Evolutionary conservation across 2,329 filamentous ascomycete species (phyloP).

Genomic region (Ceratocystis ficicola): DNA sequence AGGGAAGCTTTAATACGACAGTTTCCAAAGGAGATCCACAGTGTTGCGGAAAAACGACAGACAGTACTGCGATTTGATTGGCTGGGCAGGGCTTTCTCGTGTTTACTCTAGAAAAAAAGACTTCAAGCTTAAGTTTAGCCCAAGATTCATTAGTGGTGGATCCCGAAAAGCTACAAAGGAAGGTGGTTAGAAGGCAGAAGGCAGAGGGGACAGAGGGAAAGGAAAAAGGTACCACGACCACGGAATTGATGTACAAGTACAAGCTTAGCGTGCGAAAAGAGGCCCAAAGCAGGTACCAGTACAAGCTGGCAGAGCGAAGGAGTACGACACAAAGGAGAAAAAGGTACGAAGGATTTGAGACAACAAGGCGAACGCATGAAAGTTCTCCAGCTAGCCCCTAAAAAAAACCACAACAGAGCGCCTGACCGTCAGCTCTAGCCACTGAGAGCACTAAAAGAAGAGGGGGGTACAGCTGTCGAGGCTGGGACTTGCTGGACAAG

Average conservation of each 20-base stretch:
- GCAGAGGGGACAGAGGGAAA: neutral
- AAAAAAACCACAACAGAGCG: neutral
- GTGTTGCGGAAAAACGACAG: neutral
- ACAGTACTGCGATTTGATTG: neutral
- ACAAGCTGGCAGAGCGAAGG: neutral
- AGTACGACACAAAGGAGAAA: neutral
- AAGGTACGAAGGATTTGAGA: neutral
- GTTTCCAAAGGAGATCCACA: neutral
- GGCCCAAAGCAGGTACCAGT: neutral
- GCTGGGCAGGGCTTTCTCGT: slow-evolving; percentile 13
- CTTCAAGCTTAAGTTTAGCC: slow-evolving; percentile 12
- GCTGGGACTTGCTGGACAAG: neutral
- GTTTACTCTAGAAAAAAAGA: slow-evolving; percentile 15
- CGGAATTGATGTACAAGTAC: neutral
- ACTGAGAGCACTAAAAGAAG: neutral
- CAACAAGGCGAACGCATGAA: neutral
- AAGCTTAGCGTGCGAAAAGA: neutral
- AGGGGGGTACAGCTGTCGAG: neutral
- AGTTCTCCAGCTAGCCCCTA: neutral
- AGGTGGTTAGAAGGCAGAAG: neutral
- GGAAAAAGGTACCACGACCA: neutral
- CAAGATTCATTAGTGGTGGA: neutral
- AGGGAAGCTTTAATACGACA: neutral
- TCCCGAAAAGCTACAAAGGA: neutral
- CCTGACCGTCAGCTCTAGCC: neutral